Conservation (phyloP, 2,329 filamentous ascomycete genomes). For the Paramyrothecium sp. region DNA sequence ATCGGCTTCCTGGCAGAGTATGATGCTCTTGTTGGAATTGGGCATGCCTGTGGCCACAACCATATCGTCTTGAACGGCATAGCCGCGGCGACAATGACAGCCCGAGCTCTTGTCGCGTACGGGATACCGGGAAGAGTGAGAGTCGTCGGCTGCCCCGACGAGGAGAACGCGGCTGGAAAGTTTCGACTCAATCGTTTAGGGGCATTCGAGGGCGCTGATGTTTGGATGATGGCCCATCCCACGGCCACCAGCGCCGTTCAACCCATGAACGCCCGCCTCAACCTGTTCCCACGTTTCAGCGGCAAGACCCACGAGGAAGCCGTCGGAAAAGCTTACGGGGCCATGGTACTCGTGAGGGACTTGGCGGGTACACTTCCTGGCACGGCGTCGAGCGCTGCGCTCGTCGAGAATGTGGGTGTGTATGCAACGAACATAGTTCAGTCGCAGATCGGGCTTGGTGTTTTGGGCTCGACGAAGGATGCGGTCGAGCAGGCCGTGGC, state of each 20-base stretch:
- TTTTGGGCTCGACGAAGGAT: constrained; percentile 5
- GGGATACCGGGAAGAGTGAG: constrained; percentile 10
- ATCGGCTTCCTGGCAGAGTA: constrained; percentile 14
- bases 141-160: constrained; percentile 10
- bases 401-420: constrained; percentile 13
- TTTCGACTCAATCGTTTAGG: constrained; percentile 10
- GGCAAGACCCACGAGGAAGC: constrained; percentile 11
- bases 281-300: constrained; percentile 10
- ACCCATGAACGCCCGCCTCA: constrained; percentile 15
- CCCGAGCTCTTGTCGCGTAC: constrained; percentile 10
- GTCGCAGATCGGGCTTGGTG: constrained; percentile 9
- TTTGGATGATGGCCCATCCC: constrained; percentile 17
- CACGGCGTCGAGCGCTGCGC: constrained; percentile 8
- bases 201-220: constrained; percentile 10
- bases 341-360: constrained; percentile 7
- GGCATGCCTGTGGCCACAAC: constrained; percentile 15
- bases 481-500: constrained; percentile 8
- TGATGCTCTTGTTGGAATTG: constrained; percentile 11
- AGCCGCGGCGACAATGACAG: constrained; percentile 7
- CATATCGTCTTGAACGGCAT: constrained; percentile 14
- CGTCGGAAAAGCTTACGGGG: constrained; percentile 11
- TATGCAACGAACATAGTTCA: constrained; percentile 14
- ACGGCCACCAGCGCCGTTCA: constrained; percentile 10
- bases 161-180: constrained; percentile 15
- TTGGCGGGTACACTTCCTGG: constrained; percentile 7